These are phyloP conservation scores for Chiua sp. DNA, from an alignment of 1,284 basidiomycete genomes.

Conservation along the genomic window DNA sequence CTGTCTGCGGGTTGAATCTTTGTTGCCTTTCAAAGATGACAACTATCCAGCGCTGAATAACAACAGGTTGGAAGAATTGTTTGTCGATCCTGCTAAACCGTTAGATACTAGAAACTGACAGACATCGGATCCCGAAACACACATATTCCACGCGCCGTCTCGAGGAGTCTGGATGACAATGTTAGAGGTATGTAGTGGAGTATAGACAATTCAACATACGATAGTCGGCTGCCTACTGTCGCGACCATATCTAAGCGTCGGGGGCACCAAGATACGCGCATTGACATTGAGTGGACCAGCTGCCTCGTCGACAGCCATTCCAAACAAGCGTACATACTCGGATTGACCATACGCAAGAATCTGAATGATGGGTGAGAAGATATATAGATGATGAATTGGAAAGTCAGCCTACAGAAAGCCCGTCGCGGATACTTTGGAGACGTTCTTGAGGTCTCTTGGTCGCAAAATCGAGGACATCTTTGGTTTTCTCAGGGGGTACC, in stretches of 20 bases:
- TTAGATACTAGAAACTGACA: constrained; percentile 2
- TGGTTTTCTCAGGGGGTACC: constrained; percentile 69
- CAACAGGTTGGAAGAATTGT: constrained; percentile 57
- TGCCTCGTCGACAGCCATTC: constrained; percentile 58
- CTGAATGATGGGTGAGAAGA: constrained; percentile 38
- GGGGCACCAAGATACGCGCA: constrained; percentile 68
- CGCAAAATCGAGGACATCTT: constrained; percentile 70
- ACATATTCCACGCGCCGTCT: constrained; percentile 78
- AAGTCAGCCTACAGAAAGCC: constrained; percentile 50
- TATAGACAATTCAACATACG: constrained; percentile 41
- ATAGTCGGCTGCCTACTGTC: constrained; percentile 56
- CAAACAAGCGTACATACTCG: constrained; percentile 73
- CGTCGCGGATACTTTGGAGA: constrained; percentile 60
- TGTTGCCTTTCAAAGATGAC: constrained; percentile 65
- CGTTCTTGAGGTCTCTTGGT: constrained; percentile 70
- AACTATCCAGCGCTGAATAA: constrained; percentile 63
- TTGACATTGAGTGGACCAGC: constrained; percentile 54
- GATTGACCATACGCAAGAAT: constrained; percentile 73
- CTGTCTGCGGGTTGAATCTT: constrained; percentile 53
- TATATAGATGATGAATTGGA: background rate
- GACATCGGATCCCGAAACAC: constrained; percentile 11
- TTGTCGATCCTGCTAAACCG: constrained; percentile 61
- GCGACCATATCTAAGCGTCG: constrained; percentile 63
- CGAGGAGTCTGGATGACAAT: constrained; percentile 48
- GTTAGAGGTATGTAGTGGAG: background rate